Evolutionary conservation across 2,329 filamentous ascomycete genomes (phyloP).

Genomic region (Dothidotthia symphoricarpi): DNA sequence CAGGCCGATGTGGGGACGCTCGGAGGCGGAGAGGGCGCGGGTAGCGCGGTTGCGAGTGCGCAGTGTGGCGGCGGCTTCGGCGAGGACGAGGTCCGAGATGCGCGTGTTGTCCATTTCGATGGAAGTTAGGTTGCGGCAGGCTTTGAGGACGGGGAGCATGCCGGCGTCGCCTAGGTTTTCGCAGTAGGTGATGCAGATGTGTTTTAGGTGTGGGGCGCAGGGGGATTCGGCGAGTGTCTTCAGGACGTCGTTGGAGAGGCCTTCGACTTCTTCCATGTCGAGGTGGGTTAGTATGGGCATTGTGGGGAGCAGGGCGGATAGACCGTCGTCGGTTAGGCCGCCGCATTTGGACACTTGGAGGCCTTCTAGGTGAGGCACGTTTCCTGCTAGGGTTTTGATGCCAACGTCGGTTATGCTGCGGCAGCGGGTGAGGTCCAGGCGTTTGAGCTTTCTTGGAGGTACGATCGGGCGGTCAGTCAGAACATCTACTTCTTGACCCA

Average conservation of each 20-base stretch:
- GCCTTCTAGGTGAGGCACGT: slow-evolving; percentile 76
- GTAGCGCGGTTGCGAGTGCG: slow-evolving; percentile 59
- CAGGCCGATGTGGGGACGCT: slow-evolving; percentile 57
- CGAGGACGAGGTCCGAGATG: slow-evolving; percentile 79
- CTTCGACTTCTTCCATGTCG: slow-evolving; percentile 81
- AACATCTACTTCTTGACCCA: slow-evolving; percentile 74
- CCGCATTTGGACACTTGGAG: slow-evolving; percentile 78
- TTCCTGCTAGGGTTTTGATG: slow-evolving; percentile 67
- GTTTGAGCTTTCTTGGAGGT: slow-evolving; percentile 72
- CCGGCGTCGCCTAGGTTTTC: slow-evolving; percentile 80
- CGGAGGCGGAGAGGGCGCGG: slow-evolving; percentile 29
- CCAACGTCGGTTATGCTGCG: slow-evolving; percentile 68
- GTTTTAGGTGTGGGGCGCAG: slow-evolving; percentile 68
- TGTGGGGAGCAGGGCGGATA: slow-evolving; percentile 71
- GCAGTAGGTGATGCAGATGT: slow-evolving; percentile 87
- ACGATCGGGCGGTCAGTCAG: slow-evolving; percentile 75
- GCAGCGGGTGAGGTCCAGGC: slow-evolving; percentile 83
- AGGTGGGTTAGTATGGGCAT: slow-evolving; percentile 78
- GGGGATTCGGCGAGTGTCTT: slow-evolving; percentile 73
- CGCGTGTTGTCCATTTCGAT: slow-evolving; percentile 92
- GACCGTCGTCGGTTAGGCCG: slow-evolving; percentile 68
- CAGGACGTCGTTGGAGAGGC: slow-evolving; percentile 72
- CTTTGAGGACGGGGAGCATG: slow-evolving; percentile 77
- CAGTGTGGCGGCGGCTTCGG: slow-evolving; percentile 80
- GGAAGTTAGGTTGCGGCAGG: slow-evolving; percentile 65